Evolutionary conservation across 352 stramenopile species (phyloP), one percentile per base, ranked within the genome.

Genomic region (Phytopythium boreale): DNA sequence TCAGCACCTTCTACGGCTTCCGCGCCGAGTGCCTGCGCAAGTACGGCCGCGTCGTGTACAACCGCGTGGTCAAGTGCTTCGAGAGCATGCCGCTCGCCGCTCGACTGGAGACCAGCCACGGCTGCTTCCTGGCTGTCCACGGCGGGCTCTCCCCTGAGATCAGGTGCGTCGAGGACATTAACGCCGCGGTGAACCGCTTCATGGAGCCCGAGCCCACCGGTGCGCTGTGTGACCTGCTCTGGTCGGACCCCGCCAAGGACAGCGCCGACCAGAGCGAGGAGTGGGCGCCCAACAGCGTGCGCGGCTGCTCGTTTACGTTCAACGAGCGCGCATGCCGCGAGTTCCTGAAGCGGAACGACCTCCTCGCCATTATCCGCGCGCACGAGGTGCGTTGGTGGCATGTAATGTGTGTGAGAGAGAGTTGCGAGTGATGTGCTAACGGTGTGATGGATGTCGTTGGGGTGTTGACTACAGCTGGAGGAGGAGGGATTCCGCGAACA

Each of bases 1-100:
- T 99, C 39, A 99, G 98, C 76, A 97, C 97, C 66, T 99, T 99
- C 69, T 99, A 99, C 75, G 98, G 98, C n/a, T 99, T 99, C 70
- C 99, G 99, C 55, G 93, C 98, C 69, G 98, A 99, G 79, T 99
- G 98, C 51, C 68, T 90, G 0, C 65, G 68, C 49, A 95, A 95
- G 62, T 95, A 92, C 63, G 86, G 86, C 10, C 77, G 82, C 20
- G 63, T 86, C 14, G 68, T 92, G 20, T 95, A 93, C 72, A 92
- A 92, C 62, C 84, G 84, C 53, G 82, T 83, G 66, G 75, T 95
- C 67, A 90, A 90, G 63, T 95, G 86, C 61, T 95, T 95, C 56
- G 81, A 95, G 67, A 87, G 71, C 67, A 87, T 95, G 77, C 84
- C 86, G 37, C 61, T 95, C 27, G 84, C 84, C 1, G 86, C 86